These are phyloP conservation scores for Epichloe uncinata DNA, from an alignment of 2,329 filamentous ascomycete species.

Conservation along the genomic window DNA sequence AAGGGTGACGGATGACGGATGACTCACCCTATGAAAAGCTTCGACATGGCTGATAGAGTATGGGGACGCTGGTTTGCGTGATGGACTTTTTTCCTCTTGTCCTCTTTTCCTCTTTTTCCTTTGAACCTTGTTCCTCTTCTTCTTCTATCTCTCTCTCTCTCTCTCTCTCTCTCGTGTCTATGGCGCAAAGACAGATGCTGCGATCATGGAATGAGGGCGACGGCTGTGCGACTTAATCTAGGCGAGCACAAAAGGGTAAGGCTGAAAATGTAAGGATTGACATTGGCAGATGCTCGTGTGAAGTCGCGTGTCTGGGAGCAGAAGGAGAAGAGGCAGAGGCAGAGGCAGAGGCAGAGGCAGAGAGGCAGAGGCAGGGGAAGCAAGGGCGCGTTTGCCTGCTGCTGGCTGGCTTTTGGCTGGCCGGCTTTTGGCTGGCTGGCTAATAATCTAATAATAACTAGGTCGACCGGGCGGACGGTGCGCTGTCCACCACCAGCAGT, in stretches of 20 bases:
- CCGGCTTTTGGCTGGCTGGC: no score
- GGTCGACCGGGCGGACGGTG: neutral
- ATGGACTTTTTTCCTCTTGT: neutral
- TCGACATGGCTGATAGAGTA: conserved; percentile 52
- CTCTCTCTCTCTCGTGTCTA: conserved; percentile 3
- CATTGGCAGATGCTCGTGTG: conserved; percentile 1
- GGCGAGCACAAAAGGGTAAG: neutral
- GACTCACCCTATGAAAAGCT: conserved; percentile 85
- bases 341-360: neutral
- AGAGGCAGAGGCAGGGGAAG: no score
- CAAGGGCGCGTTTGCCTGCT: neutral
- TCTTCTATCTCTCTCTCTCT: neutral
- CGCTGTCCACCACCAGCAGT: neutral
- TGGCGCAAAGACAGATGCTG: neutral
- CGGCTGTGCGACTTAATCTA: neutral
- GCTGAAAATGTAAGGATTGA: conserved; percentile 5
- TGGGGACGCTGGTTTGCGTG: neutral
- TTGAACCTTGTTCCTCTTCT: no score
- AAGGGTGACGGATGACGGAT: neutral
- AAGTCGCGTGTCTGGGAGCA: neutral
- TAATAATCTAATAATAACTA: no score
- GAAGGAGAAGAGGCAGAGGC: neutral
- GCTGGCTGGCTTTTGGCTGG: no score
- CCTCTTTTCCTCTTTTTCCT: no score
- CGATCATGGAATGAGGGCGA: neutral